A percentile compares a stretch with the other conserved stretches of the same genome.
These are phyloP conservation scores for Metarhizium humberi DNA, from an alignment of 2,329 filamentous ascomycete species.

Conservation along the genomic window DNA sequence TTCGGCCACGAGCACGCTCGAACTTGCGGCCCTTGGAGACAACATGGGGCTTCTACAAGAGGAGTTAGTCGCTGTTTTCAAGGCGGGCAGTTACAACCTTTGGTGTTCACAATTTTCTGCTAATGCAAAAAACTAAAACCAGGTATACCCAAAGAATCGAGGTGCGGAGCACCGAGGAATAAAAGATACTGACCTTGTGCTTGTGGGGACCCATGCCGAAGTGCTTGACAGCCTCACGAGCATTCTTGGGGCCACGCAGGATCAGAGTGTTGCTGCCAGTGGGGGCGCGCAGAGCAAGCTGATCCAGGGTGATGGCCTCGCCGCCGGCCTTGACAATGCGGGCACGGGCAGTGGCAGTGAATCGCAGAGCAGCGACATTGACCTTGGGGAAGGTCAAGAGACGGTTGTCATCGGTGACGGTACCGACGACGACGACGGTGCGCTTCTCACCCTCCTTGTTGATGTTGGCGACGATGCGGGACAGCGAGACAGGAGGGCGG, in stretches of 20 bases:
- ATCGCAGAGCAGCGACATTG: conserved; percentile 86
- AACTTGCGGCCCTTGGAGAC: conserved; percentile 99
- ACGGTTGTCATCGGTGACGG: conserved; percentile 96
- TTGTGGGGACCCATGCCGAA: conserved; percentile 97
- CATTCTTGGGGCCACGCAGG: conserved; percentile 96
- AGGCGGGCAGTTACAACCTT: background rate
- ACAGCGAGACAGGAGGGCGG: conserved; percentile 89
- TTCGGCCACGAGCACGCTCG: conserved; percentile 97
- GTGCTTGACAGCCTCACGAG: conserved; percentile 97
- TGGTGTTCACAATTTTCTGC: background rate
- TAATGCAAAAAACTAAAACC: no score
- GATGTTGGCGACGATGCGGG: conserved; percentile 70
- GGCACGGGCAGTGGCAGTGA: conserved; percentile 92
- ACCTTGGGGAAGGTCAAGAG: conserved; percentile 85
- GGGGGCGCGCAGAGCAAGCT: conserved; percentile 89
- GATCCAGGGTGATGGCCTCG: conserved; percentile 91
- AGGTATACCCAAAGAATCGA: no score
- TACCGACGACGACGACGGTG: conserved; percentile 89
- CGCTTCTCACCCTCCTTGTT: conserved; percentile 61
- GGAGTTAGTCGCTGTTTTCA: background rate
- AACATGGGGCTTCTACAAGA: conserved; percentile 78
- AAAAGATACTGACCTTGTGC: conserved; percentile 64
- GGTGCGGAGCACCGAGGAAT: background rate
- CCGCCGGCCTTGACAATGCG: conserved; percentile 90
- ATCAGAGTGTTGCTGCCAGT: conserved; percentile 96